Evolutionary conservation across 164 flowering plant genomes (phyloP).

Genomic region (Magnolia changhungtana): DNA sequence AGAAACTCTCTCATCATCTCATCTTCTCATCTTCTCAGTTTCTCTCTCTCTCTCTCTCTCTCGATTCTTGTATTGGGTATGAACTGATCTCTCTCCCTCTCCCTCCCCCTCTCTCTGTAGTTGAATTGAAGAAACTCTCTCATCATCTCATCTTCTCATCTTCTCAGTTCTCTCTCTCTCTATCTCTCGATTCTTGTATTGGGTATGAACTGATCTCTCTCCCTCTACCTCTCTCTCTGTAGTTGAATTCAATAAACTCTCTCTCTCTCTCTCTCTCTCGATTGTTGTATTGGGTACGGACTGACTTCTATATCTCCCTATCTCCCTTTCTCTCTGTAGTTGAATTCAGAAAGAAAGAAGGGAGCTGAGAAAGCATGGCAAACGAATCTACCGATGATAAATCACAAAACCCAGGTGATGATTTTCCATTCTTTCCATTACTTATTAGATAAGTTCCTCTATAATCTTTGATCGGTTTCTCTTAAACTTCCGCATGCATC

Average conservation of each 20-base stretch:
- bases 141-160: too few relatives aligned
- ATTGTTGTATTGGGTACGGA: too few relatives aligned
- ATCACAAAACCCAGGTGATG: slow-evolving; percentile 30
- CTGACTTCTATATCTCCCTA: background rate
- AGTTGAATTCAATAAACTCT: too few relatives aligned
- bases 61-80: background rate
- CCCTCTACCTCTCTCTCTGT: background rate
- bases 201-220: too few relatives aligned
- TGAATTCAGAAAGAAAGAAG: background rate
- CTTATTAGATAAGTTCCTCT: too few relatives aligned
- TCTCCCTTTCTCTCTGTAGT: background rate
- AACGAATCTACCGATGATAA: slow-evolving; percentile 33
- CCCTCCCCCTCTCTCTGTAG: background rate
- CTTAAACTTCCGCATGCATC: background rate
- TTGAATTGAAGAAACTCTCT: background rate
- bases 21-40: too few relatives aligned
- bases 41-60: too few relatives aligned
- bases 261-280: background rate
- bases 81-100: too few relatives aligned
- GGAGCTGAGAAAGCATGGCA: slow-evolving; percentile 24
- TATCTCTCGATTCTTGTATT: too few relatives aligned
- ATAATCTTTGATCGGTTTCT: background rate
- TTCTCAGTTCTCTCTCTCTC: too few relatives aligned
- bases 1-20: background rate
- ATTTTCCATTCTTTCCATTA: background rate